Evolutionary conservation across 1,284 basidiomycete genomes (phyloP).

Genomic region (Dichomitus squalens): DNA sequence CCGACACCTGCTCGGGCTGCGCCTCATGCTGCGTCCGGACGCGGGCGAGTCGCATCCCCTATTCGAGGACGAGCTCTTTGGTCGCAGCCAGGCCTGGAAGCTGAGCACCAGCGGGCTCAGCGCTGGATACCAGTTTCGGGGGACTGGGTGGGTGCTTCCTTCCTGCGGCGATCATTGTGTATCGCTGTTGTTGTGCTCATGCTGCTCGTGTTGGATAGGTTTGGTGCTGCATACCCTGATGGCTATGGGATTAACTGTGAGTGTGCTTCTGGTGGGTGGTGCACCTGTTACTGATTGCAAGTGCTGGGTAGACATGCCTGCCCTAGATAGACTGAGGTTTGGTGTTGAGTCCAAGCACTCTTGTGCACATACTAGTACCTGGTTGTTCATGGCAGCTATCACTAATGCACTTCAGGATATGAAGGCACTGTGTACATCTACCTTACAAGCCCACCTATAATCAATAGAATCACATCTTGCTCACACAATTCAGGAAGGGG

Average conservation of each 20-base stretch:
- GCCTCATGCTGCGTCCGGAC: constrained; percentile 57
- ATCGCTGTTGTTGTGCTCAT: not conserved
- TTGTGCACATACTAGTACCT: constrained; percentile 72
- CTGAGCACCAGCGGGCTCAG: constrained; percentile 91
- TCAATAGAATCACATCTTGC: not conserved
- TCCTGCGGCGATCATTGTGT: no score
- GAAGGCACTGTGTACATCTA: constrained; percentile 48
- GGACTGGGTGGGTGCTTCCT: constrained; percentile 67
- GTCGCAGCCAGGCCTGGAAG: constrained; percentile 84
- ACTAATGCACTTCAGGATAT: constrained; percentile 77
- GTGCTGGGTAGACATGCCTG: constrained; percentile 74
- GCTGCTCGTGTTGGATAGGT: constrained; percentile 41
- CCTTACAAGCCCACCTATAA: constrained; percentile 21
- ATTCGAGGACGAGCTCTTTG: constrained; percentile 83
- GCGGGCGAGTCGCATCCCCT: constrained; percentile 49
- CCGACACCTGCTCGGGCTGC: constrained; percentile 89
- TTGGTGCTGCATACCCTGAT: constrained; percentile 79
- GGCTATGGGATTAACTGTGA: constrained; percentile 93
- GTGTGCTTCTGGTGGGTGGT: constrained; percentile 33
- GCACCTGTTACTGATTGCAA: not conserved
- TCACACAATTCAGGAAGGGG: not conserved
- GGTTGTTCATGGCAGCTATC: constrained; percentile 68
- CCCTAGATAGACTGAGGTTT: constrained; percentile 84
- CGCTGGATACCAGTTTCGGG: constrained; percentile 85
- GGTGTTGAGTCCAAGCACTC: constrained; percentile 92